Evolutionary conservation across 306 rosid genomes (phyloP).

Genomic region (Medicago ruthenica): DNA sequence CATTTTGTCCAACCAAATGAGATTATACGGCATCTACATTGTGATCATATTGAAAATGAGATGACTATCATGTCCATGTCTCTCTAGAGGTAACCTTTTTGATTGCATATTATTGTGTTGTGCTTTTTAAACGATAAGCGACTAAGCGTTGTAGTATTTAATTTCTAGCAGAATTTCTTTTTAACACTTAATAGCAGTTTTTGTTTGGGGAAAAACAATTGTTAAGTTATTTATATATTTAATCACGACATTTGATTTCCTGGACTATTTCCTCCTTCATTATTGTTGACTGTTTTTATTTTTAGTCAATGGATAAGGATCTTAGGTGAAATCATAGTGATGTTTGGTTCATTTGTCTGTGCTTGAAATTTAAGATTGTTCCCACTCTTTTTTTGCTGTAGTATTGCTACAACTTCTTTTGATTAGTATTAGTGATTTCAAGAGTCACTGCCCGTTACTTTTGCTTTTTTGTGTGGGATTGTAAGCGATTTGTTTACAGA

Average conservation of each 20-base stretch:
- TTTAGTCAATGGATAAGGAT: conserved; percentile 14
- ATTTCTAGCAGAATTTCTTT: background rate
- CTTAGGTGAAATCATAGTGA: background rate
- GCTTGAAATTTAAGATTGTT: conserved; percentile 12
- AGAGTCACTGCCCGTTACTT: background rate
- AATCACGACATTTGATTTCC: conserved; percentile 12
- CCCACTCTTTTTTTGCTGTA: background rate
- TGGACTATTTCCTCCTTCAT: conserved; percentile 10
- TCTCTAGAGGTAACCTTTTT: conserved; percentile 2
- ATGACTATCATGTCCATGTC: conserved; percentile 4
- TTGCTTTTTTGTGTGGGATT: background rate
- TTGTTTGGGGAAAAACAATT: conserved; percentile 8
- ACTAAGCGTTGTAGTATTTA: background rate
- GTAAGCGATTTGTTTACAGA: conserved; percentile 3
- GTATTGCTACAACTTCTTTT: background rate
- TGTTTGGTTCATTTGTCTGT: conserved; percentile 25
- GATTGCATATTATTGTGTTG: conserved; percentile 10
- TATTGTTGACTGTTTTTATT: background rate
- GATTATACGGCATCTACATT: background rate
- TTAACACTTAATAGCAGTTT: conserved; percentile 7
- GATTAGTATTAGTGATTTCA: conserved; percentile 10
- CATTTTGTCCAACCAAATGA: too few relatives aligned
- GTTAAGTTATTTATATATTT: conserved; percentile 2
- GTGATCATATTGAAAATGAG: background rate
- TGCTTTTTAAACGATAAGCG: background rate